Percentiles rank a stretch among this genome's conserved stretches.
Conservation (phyloP, 1,284 basidiomycete genomes). For the Xerocomus nothofagi region DNA sequence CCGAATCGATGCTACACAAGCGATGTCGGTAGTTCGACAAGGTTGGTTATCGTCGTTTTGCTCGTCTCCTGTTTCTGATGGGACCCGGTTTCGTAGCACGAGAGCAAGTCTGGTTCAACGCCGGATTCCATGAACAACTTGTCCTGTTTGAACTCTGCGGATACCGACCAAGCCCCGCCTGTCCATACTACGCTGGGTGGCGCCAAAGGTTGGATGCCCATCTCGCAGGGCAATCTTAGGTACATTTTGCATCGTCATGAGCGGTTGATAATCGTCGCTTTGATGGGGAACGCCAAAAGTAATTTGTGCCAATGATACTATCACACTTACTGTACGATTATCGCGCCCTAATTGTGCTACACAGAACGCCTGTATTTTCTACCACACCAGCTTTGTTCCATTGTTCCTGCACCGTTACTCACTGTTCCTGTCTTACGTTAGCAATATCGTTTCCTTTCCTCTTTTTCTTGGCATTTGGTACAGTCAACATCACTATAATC, state of each 20-base stretch:
- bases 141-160: constrained; percentile 74
- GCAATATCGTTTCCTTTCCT: too few relatives aligned
- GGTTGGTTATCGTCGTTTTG: constrained; percentile 40
- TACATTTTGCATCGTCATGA: neutral
- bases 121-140: constrained; percentile 76
- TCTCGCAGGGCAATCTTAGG: constrained; percentile 21
- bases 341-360: constrained; percentile 23
- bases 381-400: constrained; percentile 3
- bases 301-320: constrained; percentile 3
- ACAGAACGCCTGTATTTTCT: constrained; percentile 21
- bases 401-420: constrained; percentile 9
- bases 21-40: constrained; percentile 59
- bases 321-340: constrained; percentile 21
- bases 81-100: constrained; percentile 46
- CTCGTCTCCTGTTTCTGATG: constrained; percentile 6
- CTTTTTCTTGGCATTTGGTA: too few relatives aligned
- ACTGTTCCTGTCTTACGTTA: constrained; percentile 3
- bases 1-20: constrained; percentile 56
- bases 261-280: constrained; percentile 9
- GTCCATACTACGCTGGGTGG: constrained; percentile 73
- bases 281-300: constrained; percentile 16
- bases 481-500: constrained; percentile 4
- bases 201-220: constrained; percentile 28
- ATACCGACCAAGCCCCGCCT: constrained; percentile 59
- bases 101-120: constrained; percentile 76